These are phyloP conservation scores for Parasitella parasitica DNA, from an alignment of 371 early-diverging fungal species.

Conservation along the genomic window DNA sequence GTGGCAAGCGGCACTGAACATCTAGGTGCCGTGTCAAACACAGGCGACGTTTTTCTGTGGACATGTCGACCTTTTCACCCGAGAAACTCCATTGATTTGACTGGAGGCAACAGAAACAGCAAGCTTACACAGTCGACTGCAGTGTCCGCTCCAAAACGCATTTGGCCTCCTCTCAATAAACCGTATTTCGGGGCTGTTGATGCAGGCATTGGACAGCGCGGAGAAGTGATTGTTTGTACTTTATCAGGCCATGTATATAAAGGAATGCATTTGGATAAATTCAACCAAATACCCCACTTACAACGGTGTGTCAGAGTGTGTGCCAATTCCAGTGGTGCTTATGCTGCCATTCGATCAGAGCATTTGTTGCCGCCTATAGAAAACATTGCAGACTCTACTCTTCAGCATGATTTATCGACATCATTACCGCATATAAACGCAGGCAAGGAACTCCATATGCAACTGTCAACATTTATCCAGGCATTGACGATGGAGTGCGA, in stretches of 20 bases:
- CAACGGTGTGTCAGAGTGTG: slow-evolving; percentile 55
- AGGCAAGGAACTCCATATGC: neutral
- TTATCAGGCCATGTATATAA: slow-evolving; percentile 52
- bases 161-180: slow-evolving; percentile 42
- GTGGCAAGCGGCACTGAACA: slow-evolving; percentile 47
- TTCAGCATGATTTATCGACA: slow-evolving; percentile 31
- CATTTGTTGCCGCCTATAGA: slow-evolving; percentile 1
- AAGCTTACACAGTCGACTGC: neutral
- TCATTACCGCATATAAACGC: slow-evolving; percentile 38
- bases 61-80: slow-evolving; percentile 19
- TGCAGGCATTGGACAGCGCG: slow-evolving; percentile 54
- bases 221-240: slow-evolving; percentile 51
- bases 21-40: slow-evolving; percentile 49
- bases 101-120: neutral
- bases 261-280: slow-evolving; percentile 41
- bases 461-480: neutral
- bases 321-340: slow-evolving; percentile 60
- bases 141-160: slow-evolving; percentile 35
- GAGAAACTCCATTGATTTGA: neutral
- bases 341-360: slow-evolving; percentile 60
- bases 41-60: slow-evolving; percentile 61
- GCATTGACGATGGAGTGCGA: neutral
- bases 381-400: slow-evolving; percentile 11
- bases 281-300: slow-evolving; percentile 42
- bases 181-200: slow-evolving; percentile 39